Evolutionary conservation across 2,329 filamentous ascomycete species (phyloP), one percentile per base, ranked within the genome.

Genomic region (Hymenoscyphus albidus): DNA sequence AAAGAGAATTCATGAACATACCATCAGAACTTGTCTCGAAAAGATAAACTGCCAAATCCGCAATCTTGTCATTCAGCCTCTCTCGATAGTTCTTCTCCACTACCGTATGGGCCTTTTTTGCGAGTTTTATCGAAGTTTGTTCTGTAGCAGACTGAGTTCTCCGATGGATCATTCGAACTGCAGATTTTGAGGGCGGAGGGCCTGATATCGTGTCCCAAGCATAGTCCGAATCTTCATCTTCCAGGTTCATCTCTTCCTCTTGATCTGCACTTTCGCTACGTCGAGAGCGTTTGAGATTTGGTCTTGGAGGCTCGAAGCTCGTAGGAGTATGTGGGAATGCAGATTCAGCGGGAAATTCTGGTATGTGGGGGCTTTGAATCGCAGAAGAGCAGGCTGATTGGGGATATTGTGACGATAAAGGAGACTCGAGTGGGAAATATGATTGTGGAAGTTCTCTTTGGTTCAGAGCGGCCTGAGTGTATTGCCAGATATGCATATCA

Each of bases 71-170:
- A 48, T 71, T 71, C 18, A 71, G 44, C 40, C 70, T 60, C 51
- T 71, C 70, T 38, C 70, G 65, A 61, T 71, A 71, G 56, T 71
- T 71, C 42, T 68, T 58, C 51, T 71, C 68, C 22, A 71, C 67
- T 6, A 70, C 64, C 12, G 69, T 71, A 60, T 71, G 70, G 39
- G 70, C 65, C 14, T 65, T 39, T 51, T 69, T 71, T 2, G 69
- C 69, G 59, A 63, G 65, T 51, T 59, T 64, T 1, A 65, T 35
- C 40, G 63, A 59, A 10, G 40, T 38, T 38, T 70, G 65, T 10
- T 54, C 58, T 31, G 32, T 65, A 16, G 65, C 31, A 22, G 58
- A 65, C 35, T 62, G 54, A 13, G 22, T 62, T 60, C 64, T 59
- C 16, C 61, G 58, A 55, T 64, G 64, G 3, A 31, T 22, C 16